Base-by-base conservation (phyloP, 768 basidiomycete genomes). In the Trametopsis cervina region DNA sequence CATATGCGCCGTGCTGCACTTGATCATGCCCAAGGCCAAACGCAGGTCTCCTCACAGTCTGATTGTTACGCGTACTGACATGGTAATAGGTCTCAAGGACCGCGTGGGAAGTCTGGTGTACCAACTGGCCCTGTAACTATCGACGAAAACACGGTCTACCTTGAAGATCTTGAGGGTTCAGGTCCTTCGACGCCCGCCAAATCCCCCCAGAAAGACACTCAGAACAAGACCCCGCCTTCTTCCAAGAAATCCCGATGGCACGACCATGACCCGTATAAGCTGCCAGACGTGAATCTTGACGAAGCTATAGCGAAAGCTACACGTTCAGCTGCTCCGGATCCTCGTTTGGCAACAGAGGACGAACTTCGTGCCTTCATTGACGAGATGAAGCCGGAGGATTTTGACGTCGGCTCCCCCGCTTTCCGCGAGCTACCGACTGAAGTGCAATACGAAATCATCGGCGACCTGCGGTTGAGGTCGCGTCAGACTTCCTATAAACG, bases 371-470 rank as follows among this genome's bases (percentile, higher is more conserved):
- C 78, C 1, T 98, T 98, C 66, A 96, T 98, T 54, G 93, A 97
- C 50, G 89, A 94, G 39, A 94, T 97, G 84, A 81, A 85, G 1
- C 93, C 94, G 0, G 92, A 93, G 58, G 93, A 98, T 60, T 89
- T 98, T 57, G 95, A 98, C 60, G 78, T 96, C 47, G 76, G 82
- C 15, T 93, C 93, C 1, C 77, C 89, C 4, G 89, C 84, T 17
- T 99, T 99, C 63, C 79, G 84, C 20, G 88, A 90, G 53, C 78
- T 98, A 2, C 94, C 96, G 2, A 95, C 91, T 0, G 94, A 98
- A 63, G 81, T 96, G 18, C 92, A 99, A 58, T 99, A 98, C 66
- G 96, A 99, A 69, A 95, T 99, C 55, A 83, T 98, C 26, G 94
- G 95, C 45, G 96, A 99, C 69, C 72, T 98, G 41, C 81, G 96